These are phyloP conservation scores for Dactylellina leptospora DNA, from an alignment of 2,329 filamentous ascomycete genomes.

Conservation along the genomic window DNA sequence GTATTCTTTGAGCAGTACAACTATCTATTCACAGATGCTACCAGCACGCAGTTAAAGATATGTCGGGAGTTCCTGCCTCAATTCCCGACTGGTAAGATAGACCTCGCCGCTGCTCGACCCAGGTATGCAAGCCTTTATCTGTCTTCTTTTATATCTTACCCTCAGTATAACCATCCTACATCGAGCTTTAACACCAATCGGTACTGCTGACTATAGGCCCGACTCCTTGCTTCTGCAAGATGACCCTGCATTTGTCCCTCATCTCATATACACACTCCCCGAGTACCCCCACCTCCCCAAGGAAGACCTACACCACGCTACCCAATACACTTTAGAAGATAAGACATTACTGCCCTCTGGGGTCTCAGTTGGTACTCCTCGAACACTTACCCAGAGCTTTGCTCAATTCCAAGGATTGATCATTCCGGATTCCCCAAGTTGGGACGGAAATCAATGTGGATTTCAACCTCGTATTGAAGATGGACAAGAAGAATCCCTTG, in stretches of 20 bases:
- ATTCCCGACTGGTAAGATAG: slow-evolving; percentile 26
- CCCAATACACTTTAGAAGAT: slow-evolving; percentile 30
- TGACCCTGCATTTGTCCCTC: slow-evolving; percentile 81
- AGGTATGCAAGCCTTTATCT: slow-evolving; percentile 4
- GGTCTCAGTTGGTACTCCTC: neutral
- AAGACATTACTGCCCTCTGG: slow-evolving; percentile 25
- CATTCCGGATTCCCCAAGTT: slow-evolving; percentile 30
- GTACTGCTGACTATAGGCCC: neutral
- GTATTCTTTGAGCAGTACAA: slow-evolving; percentile 87
- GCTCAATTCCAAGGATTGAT: slow-evolving; percentile 8
- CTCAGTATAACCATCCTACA: neutral
- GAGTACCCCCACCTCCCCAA: slow-evolving; percentile 10
- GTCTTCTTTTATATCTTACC: neutral
- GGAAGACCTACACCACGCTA: slow-evolving; percentile 30
- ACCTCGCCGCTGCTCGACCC: slow-evolving; percentile 11
- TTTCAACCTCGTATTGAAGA: slow-evolving; percentile 17
- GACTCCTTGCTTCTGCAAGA: slow-evolving; percentile 70
- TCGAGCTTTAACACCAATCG: no score
- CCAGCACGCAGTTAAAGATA: slow-evolving; percentile 78
- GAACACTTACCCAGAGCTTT: neutral
- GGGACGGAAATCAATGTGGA: neutral
- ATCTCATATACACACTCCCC: slow-evolving; percentile 57
- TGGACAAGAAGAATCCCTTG: neutral
- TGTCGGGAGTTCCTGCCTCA: slow-evolving; percentile 30
- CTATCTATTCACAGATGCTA: slow-evolving; percentile 83